Evolutionary conservation across 192 early-diverging fungal species (phyloP).

Genomic region (Linnemannia exigua): DNA sequence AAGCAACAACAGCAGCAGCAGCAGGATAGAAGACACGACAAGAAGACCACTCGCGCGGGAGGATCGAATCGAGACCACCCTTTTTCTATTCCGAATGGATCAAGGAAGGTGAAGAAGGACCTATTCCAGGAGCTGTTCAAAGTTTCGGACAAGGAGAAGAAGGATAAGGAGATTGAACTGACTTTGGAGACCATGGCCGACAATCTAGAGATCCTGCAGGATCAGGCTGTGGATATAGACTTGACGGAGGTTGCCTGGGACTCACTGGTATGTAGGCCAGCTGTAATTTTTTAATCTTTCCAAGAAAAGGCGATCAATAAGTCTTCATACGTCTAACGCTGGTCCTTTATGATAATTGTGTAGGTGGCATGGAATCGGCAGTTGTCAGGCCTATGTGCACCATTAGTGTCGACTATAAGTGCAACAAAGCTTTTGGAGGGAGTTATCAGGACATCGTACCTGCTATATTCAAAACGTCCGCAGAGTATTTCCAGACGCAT

Average conservation of each 20-base stretch:
- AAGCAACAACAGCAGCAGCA: neutral
- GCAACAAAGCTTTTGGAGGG: neutral
- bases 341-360: neutral
- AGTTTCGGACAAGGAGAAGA: conserved; percentile 14
- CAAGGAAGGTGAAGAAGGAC: neutral
- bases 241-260: neutral
- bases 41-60: neutral
- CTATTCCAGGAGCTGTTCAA: conserved; percentile 16
- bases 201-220: neutral
- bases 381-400: conserved; percentile 29
- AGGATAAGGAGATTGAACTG: conserved; percentile 1
- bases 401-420: conserved; percentile 3
- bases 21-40: neutral
- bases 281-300: too few relatives aligned
- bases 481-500: neutral
- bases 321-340: neutral
- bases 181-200: conserved; percentile 7
- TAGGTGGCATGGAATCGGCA: conserved; percentile 29
- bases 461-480: neutral
- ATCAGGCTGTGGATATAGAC: neutral
- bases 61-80: neutral
- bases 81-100: neutral
- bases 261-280: neutral
- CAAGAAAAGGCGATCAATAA: too few relatives aligned
- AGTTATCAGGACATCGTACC: conserved; percentile 11